Evolutionary conservation across 345 rosid genomes (phyloP).

Genomic region (Gossypium turneri): DNA sequence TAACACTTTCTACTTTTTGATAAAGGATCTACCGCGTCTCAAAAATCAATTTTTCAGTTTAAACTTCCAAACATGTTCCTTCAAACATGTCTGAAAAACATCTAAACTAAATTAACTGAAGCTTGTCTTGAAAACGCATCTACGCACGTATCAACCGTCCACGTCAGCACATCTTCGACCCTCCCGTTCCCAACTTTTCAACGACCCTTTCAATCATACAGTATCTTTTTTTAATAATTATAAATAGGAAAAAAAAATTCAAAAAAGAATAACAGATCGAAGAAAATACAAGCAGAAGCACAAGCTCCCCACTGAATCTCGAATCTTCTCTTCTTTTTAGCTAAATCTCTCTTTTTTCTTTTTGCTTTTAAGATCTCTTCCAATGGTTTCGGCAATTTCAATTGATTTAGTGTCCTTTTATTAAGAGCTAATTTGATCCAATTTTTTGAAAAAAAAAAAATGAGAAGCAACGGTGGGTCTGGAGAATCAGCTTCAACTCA

Average conservation of each 20-base stretch:
- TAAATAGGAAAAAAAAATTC: neutral
- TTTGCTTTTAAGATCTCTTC: neutral
- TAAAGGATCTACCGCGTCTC: no score
- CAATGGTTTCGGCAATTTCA: neutral
- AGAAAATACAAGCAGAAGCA: neutral
- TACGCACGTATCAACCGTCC: neutral
- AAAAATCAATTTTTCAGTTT: no score
- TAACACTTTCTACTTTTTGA: no score
- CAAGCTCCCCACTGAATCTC: constrained; percentile 1
- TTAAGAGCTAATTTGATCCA: neutral
- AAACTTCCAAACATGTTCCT: no score
- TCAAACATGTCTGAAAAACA: neutral
- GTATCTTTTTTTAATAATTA: neutral
- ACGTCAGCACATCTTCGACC: neutral
- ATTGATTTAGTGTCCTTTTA: neutral
- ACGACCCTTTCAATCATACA: neutral
- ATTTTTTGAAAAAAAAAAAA: neutral
- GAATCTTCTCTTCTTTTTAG: neutral
- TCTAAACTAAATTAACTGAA: neutral
- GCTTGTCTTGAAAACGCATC: neutral
- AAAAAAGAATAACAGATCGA: neutral
- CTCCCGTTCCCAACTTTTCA: neutral
- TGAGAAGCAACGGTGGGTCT: constrained; percentile 1
- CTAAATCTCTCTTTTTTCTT: neutral
- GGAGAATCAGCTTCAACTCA: constrained; percentile 1